These are phyloP conservation scores for Fusarium nurragi DNA, from an alignment of 2,329 filamentous ascomycete genomes.

Conservation along the genomic window DNA sequence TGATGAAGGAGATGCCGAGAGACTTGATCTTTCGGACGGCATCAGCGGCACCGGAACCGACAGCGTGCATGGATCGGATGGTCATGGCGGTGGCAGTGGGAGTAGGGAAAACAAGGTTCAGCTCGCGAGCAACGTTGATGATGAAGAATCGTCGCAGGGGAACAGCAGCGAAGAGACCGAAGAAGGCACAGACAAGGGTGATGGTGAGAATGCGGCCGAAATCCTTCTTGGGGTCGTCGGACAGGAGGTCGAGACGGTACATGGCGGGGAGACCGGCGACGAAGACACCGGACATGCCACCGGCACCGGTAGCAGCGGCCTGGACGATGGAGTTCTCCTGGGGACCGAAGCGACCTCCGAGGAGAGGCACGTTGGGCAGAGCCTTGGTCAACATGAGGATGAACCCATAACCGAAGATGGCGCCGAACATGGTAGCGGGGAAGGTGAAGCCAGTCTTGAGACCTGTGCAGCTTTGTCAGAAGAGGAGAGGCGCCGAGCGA, in stretches of 20 bases:
- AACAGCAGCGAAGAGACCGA: conserved; percentile 71
- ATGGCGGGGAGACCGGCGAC: conserved; percentile 68
- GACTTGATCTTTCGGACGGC: conserved; percentile 67
- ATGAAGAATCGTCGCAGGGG: conserved; percentile 75
- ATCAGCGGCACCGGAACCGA: conserved; percentile 59
- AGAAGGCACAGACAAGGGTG: conserved; percentile 70
- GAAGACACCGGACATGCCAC: conserved; percentile 66
- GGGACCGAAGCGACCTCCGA: conserved; percentile 66
- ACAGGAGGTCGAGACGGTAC: conserved; percentile 64
- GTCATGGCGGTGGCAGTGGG: conserved; percentile 69
- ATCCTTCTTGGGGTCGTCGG: conserved; percentile 60
- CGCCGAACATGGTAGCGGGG: conserved; percentile 58
- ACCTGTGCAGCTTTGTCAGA: conserved; percentile 43
- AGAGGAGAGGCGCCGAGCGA: too few relatives aligned
- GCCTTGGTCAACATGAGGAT: conserved; percentile 62
- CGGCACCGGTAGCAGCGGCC: conserved; percentile 67
- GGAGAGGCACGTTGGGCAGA: conserved; percentile 59
- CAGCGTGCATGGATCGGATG: conserved; percentile 70
- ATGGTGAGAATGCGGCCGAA: conserved; percentile 68
- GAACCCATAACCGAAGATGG: conserved; percentile 69
- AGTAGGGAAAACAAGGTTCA: conserved; percentile 68
- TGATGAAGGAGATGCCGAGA: conserved; percentile 60
- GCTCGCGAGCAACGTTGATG: conserved; percentile 69
- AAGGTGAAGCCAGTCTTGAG: conserved; percentile 64
- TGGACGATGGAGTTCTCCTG: conserved; percentile 72